Percentiles rank a stretch among this genome's conserved stretches.
phyloP scores from a whole-genome alignment of 2,329 filamentous ascomycete species.

The Penicillium aurantiogriseum region DNA sequence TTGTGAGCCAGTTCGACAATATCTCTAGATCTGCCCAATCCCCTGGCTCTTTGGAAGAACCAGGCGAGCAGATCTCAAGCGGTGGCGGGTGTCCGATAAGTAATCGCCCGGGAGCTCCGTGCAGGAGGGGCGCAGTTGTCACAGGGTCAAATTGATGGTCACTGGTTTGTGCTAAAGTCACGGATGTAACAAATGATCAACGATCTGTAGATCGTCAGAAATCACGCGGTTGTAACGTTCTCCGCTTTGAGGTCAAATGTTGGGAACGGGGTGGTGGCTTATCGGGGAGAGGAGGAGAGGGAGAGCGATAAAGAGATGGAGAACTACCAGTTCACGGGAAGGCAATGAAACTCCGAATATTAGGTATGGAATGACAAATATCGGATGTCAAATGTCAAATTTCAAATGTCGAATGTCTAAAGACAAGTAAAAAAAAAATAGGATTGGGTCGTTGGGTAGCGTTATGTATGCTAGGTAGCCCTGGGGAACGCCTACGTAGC shows the following conservation, averaged over 20 bases:
- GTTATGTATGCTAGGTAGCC: no score
- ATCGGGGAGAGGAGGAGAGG: background rate
- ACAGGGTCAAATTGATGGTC: slow-evolving; percentile 4
- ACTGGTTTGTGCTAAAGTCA: background rate
- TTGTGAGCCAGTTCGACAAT: slow-evolving; percentile 73
- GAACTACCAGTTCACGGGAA: background rate
- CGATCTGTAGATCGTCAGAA: background rate
- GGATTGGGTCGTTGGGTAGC: background rate
- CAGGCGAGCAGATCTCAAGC: slow-evolving; percentile 44
- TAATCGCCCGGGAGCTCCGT: slow-evolving; percentile 25
- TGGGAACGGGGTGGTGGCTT: background rate
- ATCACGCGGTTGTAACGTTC: background rate
- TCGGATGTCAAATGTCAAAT: background rate
- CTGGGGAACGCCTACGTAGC: background rate
- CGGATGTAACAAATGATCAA: background rate
- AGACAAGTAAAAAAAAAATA: background rate
- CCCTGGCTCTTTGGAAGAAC: slow-evolving; percentile 46
- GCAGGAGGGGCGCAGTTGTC: slow-evolving; percentile 1
- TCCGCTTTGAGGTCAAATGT: background rate
- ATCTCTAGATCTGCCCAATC: slow-evolving; percentile 42
- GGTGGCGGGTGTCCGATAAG: slow-evolving; percentile 27
- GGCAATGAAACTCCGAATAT: background rate
- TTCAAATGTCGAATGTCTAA: background rate
- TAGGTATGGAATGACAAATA: background rate
- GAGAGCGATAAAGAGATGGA: background rate